phyloP scores from a whole-genome alignment of 805 yeast species.

The Saccharomyces kudriavzevii region DNA sequence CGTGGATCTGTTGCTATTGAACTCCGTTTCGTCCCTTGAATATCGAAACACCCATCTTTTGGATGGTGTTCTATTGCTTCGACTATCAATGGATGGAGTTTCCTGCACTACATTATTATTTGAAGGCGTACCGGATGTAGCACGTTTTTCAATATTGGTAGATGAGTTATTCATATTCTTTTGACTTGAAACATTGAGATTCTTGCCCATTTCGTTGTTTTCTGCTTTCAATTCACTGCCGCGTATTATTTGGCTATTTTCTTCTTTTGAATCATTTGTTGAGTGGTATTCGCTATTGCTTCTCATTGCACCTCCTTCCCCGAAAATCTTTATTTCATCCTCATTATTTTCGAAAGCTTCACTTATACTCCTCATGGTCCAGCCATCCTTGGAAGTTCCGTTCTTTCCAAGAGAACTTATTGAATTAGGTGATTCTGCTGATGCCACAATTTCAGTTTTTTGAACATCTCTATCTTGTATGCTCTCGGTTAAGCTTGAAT shows the following conservation, averaged over 20 bases:
- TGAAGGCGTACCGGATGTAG: neutral
- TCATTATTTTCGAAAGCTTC: neutral
- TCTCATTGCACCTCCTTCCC: neutral
- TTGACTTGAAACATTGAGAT: neutral
- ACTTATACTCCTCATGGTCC: neutral
- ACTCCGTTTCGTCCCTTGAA: constrained; percentile 3
- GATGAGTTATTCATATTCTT: neutral
- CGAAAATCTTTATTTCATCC: neutral
- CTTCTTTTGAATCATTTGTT: neutral
- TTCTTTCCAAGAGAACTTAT: neutral
- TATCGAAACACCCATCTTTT: constrained; percentile 11
- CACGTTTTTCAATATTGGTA: neutral
- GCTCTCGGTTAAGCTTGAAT: neutral
- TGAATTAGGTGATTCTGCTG: neutral
- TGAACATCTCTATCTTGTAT: neutral
- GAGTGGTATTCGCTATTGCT: neutral
- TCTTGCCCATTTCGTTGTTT: neutral
- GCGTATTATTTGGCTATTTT: neutral
- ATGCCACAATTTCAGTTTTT: neutral
- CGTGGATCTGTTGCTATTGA: constrained; percentile 13
- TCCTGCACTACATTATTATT: constrained; percentile 1
- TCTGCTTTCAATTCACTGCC: neutral
- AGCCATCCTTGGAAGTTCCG: neutral
- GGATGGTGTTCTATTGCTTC: constrained; percentile 13
- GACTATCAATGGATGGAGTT: constrained; percentile 11